A percentile compares a stretch with the other conserved stretches of the same genome.
These are phyloP conservation scores for Podaxis sp. DNA, from an alignment of 768 basidiomycete species.

Conservation along the genomic window DNA sequence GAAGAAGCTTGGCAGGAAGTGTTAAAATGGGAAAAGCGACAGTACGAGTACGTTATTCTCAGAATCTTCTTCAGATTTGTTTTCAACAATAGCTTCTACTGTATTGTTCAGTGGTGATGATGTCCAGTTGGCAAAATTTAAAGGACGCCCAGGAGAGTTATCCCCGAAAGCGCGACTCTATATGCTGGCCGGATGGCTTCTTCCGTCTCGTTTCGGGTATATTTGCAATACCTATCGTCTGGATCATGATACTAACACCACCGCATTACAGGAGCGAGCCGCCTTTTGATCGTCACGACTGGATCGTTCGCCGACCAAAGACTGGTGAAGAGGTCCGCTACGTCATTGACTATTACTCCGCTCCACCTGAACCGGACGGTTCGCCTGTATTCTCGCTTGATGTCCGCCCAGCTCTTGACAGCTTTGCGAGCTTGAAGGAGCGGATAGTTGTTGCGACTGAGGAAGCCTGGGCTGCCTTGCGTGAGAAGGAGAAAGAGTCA, in stretches of 20 bases:
- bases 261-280: conserved; percentile 64
- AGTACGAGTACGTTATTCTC: conserved; percentile 45
- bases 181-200: conserved; percentile 82
- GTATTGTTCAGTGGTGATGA: conserved; percentile 48
- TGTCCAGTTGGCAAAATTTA: conserved; percentile 77
- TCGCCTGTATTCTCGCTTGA: conserved; percentile 95
- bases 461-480: conserved; percentile 55
- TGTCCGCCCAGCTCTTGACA: conserved; percentile 92
- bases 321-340: conserved; percentile 87
- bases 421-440: conserved; percentile 67
- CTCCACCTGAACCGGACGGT: conserved; percentile 83
- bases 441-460: conserved; percentile 67
- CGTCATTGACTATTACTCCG: conserved; percentile 98
- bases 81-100: neutral
- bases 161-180: conserved; percentile 92
- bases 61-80: neutral
- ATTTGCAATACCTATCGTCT: conserved; percentile 21
- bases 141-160: conserved; percentile 86
- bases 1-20: conserved; percentile 97
- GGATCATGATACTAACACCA: neutral
- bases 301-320: conserved; percentile 80
- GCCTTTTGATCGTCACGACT: conserved; percentile 98
- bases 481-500: conserved; percentile 23
- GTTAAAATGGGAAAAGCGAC: conserved; percentile 81
- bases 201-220: conserved; percentile 89